Conservation (phyloP, 1,284 basidiomycete species). For the Jaminaea rosea region DNA sequence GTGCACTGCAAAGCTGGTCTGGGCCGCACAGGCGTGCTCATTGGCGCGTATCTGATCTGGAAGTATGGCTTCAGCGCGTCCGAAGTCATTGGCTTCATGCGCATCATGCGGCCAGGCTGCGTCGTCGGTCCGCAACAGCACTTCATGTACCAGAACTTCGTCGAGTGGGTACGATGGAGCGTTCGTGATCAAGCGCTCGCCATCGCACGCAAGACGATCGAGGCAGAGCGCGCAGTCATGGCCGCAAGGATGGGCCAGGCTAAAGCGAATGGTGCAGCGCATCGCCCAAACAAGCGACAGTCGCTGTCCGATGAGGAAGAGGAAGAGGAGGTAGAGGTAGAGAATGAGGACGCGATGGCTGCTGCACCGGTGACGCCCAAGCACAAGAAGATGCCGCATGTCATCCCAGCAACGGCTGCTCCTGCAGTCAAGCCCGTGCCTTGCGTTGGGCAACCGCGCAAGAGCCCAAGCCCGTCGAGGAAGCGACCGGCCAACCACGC, state of each 20-base stretch:
- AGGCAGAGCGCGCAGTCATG: constrained; percentile 12
- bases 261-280: constrained; percentile 1
- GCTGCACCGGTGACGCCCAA: constrained; percentile 13
- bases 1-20: constrained; percentile 84
- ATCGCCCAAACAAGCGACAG: neutral
- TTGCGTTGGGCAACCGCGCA: constrained; percentile 43
- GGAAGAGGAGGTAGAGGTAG: constrained; percentile 1
- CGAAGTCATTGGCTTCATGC: constrained; percentile 97
- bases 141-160: constrained; percentile 74
- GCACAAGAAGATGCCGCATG: constrained; percentile 6
- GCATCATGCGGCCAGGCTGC: constrained; percentile 87
- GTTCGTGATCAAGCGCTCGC: constrained; percentile 21
- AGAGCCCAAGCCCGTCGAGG: constrained; percentile 34
- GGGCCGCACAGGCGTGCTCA: constrained; percentile 84
- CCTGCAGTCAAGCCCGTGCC: constrained; percentile 38
- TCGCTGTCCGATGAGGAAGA: constrained; percentile 11
- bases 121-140: constrained; percentile 78
- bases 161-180: constrained; percentile 41
- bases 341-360: neutral
- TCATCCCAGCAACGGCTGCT: constrained; percentile 9
- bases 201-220: constrained; percentile 12
- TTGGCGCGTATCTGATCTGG: constrained; percentile 90
- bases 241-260: constrained; percentile 1
- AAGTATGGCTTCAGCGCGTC: constrained; percentile 98
- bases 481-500: constrained; percentile 32